phyloP scores from a whole-genome alignment of 1,284 basidiomycete genomes.

The Cryptococcus floricola region DNA sequence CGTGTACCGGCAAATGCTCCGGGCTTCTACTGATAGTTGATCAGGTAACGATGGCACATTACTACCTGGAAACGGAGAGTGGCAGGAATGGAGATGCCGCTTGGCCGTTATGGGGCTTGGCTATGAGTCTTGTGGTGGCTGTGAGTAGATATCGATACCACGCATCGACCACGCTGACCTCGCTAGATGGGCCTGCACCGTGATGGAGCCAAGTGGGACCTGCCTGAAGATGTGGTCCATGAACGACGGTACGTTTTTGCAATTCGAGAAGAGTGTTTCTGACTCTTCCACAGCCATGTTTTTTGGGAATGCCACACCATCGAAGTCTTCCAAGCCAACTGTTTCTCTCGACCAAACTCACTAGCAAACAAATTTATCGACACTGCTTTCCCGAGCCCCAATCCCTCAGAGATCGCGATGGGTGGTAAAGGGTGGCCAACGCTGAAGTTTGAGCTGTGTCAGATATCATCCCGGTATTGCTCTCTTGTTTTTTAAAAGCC shows the following conservation, averaged over 20 bases:
- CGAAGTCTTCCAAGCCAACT: slow-evolving; percentile 34
- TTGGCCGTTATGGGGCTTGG: slow-evolving; percentile 42
- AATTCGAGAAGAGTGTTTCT: neutral
- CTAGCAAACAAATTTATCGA: slow-evolving; percentile 28
- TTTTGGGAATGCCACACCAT: slow-evolving; percentile 35
- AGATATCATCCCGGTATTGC: slow-evolving; percentile 19
- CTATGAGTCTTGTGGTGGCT: slow-evolving; percentile 34
- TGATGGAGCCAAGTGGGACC: slow-evolving; percentile 42
- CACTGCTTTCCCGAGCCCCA: slow-evolving; percentile 24
- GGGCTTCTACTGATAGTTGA: neutral
- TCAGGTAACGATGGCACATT: slow-evolving; percentile 27
- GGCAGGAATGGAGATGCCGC: slow-evolving; percentile 36
- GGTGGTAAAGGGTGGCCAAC: slow-evolving; percentile 21
- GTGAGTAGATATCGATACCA: slow-evolving; percentile 10
- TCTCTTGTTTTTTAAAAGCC: neutral
- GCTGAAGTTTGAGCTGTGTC: slow-evolving; percentile 29
- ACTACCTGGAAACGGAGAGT: slow-evolving; percentile 27
- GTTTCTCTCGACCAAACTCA: slow-evolving; percentile 33
- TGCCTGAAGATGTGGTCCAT: slow-evolving; percentile 31
- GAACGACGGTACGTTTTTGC: slow-evolving; percentile 24
- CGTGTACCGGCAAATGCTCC: neutral
- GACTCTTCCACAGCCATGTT: slow-evolving; percentile 17
- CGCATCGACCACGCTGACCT: neutral
- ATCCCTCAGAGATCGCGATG: slow-evolving; percentile 9
- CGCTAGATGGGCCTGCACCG: slow-evolving; percentile 41